A percentile compares a stretch with the other conserved stretches of the same genome.
Evolutionary conservation across 345 rosid species (phyloP).

Genomic region (Populus simonii): DNA sequence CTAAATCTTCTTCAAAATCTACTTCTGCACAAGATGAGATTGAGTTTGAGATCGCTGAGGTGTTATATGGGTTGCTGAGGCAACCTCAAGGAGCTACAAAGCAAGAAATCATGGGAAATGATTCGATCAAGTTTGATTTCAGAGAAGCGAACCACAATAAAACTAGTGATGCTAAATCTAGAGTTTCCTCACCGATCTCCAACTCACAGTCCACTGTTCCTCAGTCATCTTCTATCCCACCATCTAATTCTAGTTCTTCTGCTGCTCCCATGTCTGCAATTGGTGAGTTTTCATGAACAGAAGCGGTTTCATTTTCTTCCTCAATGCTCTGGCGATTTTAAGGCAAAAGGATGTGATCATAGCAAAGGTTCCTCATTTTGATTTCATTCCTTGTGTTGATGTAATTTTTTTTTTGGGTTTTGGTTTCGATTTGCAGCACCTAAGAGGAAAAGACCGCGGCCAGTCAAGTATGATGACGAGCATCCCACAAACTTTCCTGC

Average conservation of each 20-base stretch:
- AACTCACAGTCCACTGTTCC: conserved; percentile 45
- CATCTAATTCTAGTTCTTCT: conserved; percentile 58
- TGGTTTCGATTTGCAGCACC: conserved; percentile 56
- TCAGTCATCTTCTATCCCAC: conserved; percentile 53
- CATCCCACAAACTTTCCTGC: conserved; percentile 43
- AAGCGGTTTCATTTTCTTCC: background rate
- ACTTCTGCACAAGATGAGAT: conserved; percentile 83
- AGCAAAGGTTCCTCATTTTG: background rate
- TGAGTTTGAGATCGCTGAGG: conserved; percentile 99
- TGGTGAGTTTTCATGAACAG: conserved; percentile 43
- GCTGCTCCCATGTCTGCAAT: conserved; percentile 48
- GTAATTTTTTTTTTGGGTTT: background rate
- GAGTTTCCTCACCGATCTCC: conserved; percentile 89
- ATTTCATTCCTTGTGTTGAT: background rate
- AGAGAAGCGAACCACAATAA: conserved; percentile 38
- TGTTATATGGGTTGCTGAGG: conserved; percentile 84
- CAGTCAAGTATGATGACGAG: conserved; percentile 78
- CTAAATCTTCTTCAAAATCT: conserved; percentile 65
- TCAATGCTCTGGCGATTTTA: conserved; percentile 1
- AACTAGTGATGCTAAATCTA: conserved; percentile 62
- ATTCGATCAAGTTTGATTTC: conserved; percentile 36
- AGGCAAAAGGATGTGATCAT: background rate
- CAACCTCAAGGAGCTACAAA: conserved; percentile 68
- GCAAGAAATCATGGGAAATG: conserved; percentile 50
- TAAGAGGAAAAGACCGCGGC: conserved; percentile 86